Base-by-base conservation (phyloP, 495 filamentous ascomycete genomes). In the Symbiotaphrina buchneri region DNA sequence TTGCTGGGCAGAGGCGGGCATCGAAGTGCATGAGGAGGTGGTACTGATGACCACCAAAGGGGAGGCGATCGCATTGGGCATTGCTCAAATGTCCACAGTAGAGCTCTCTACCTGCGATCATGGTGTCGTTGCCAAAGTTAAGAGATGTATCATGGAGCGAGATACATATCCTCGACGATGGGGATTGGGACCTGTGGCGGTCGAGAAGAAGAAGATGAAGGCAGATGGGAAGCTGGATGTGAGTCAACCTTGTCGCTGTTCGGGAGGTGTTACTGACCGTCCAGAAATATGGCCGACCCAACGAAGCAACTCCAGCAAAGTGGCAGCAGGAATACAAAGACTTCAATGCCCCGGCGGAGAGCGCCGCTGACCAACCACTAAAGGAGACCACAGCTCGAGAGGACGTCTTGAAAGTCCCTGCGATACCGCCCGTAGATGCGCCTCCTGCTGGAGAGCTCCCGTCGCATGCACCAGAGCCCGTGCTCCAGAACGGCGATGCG, bases 191-290 rank as follows among this genome's bases (percentile, higher is more conserved):
- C 84, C 85, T 24, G 68, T 79, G 34, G 84, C 87, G 18, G 43
- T 74, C 25, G 76, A 93, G 58, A 97, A 97, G 71, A 95, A 95
- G 72, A 90, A 94, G 68, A 69, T 97, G 57, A 95, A 94, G 65
- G 75, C 77, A n/a, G 73, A 74, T 39, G 87, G 87, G 49, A 85
- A 92, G 58, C 72, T 97, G 17, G 87, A 97, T 59, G 69, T 74
- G 46, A 54, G 69, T 54, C 11, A 21, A 23, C 6, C 34, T 18
- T 29, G 11, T 25, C 19, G 4, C 15, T 5, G 23, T 24, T 15
- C 26, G 26, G 17, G 1, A 10, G 3, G 2, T 21, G 8, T 2
- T 21, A 3, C 7, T 5, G 30, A 18, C 21, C 8, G 2, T 21
- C 17, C 40, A 67, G 68, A 97, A 97, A 67, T 95, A 68, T 39